phyloP scores from a whole-genome alignment of 1,139 yeast species.

The Kodamaea sp. region DNA sequence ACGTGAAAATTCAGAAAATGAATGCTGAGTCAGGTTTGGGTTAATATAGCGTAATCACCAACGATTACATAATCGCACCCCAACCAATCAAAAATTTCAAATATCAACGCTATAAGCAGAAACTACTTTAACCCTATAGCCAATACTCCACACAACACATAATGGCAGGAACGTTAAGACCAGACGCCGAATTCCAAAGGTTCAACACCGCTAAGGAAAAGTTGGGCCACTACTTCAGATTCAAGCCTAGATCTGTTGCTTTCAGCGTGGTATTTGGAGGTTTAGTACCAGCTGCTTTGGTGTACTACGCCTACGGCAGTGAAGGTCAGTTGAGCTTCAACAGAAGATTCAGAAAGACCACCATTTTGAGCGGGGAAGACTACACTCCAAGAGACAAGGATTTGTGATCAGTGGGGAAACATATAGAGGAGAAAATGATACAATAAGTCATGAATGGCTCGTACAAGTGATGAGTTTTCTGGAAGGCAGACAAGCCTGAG shows the following conservation, averaged over 20 bases:
- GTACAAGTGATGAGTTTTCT: too few relatives aligned
- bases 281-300: conserved; percentile 38
- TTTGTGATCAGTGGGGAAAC: too few relatives aligned
- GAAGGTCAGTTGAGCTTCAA: conserved; percentile 39
- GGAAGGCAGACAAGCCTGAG: too few relatives aligned
- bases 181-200: conserved; percentile 45
- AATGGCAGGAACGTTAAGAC: conserved; percentile 50
- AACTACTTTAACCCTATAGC: too few relatives aligned
- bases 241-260: conserved; percentile 40
- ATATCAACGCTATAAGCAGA: not conserved
- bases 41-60: too few relatives aligned
- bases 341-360: conserved; percentile 39
- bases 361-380: conserved; percentile 38
- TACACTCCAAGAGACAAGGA: conserved; percentile 50
- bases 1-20: too few relatives aligned
- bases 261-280: conserved; percentile 43
- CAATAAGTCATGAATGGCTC: too few relatives aligned
- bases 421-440: too few relatives aligned
- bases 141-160: conserved; percentile 1
- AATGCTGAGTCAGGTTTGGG: too few relatives aligned
- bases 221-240: conserved; percentile 46
- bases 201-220: conserved; percentile 47
- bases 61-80: not conserved
- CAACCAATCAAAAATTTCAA: conserved; percentile 9
- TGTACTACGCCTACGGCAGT: conserved; percentile 36